Evolutionary conservation across 1,139 yeast genomes (phyloP).

Genomic region (Blastobotrys persicus): DNA sequence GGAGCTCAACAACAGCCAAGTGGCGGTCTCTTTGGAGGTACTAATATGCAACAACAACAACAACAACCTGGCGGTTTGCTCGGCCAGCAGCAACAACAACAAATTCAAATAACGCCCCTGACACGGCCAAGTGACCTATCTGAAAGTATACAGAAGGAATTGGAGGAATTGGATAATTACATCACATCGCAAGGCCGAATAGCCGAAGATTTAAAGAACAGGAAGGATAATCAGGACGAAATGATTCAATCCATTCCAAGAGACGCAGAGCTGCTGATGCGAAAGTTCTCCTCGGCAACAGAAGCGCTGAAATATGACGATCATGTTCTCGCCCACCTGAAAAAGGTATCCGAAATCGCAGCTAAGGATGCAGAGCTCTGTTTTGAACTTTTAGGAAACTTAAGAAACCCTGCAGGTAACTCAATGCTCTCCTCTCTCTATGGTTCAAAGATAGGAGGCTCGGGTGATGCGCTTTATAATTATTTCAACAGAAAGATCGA

Average conservation of each 20-base stretch:
- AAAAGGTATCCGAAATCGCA: slow-evolving; percentile 43
- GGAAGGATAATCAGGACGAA: slow-evolving; percentile 61
- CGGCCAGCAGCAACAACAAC: slow-evolving; percentile 39
- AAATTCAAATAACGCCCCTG: slow-evolving; percentile 62
- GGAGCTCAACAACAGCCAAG: slow-evolving; percentile 28
- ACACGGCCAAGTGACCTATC: slow-evolving; percentile 88
- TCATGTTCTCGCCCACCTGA: slow-evolving; percentile 48
- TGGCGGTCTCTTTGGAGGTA: slow-evolving; percentile 23
- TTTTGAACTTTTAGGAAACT: slow-evolving; percentile 61
- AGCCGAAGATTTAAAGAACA: slow-evolving; percentile 72
- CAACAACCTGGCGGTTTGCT: slow-evolving; percentile 22
- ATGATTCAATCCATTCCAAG: slow-evolving; percentile 78
- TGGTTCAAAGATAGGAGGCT: slow-evolving; percentile 17
- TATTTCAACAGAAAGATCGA: slow-evolving; percentile 54
- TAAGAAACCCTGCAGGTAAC: slow-evolving; percentile 46
- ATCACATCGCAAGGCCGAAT: slow-evolving; percentile 80
- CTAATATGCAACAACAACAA: slow-evolving; percentile 37
- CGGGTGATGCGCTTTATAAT: slow-evolving; percentile 62
- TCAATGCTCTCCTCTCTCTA: slow-evolving; percentile 22
- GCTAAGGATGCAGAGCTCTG: slow-evolving; percentile 61
- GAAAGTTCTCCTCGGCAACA: slow-evolving; percentile 60
- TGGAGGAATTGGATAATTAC: slow-evolving; percentile 79
- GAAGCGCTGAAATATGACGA: slow-evolving; percentile 71
- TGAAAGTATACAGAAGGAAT: slow-evolving; percentile 64
- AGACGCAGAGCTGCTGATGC: slow-evolving; percentile 70